phyloP scores from a whole-genome alignment of 2,329 filamentous ascomycete genomes.

The Teratosphaeria pseudoeucalypti region DNA sequence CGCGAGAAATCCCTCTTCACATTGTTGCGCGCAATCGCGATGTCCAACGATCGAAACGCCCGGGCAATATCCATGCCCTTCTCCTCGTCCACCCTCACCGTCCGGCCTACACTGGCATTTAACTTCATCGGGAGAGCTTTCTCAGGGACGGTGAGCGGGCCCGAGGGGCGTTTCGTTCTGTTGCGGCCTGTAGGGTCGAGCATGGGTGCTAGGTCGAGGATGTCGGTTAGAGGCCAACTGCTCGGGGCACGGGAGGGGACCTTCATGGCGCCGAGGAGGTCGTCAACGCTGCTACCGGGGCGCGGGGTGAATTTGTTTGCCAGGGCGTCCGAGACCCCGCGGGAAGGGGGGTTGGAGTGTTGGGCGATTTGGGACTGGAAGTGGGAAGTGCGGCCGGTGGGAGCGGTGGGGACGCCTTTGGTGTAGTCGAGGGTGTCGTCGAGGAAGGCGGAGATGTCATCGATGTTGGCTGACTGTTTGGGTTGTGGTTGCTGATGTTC shows the following conservation, averaged over 20 bases:
- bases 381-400: slow-evolving; percentile 16
- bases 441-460: slow-evolving; percentile 18
- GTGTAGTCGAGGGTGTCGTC: slow-evolving; percentile 20
- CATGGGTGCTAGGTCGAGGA: slow-evolving; percentile 5
- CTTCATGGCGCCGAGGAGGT: slow-evolving; percentile 3
- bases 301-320: not conserved
- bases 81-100: slow-evolving; percentile 25
- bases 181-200: slow-evolving; percentile 6
- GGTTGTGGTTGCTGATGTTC: slow-evolving; percentile 10
- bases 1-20: slow-evolving; percentile 44
- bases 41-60: slow-evolving; percentile 37
- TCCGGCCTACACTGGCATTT: slow-evolving; percentile 31
- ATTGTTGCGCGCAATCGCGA: slow-evolving; percentile 43
- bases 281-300: slow-evolving; percentile 6
- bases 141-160: slow-evolving; percentile 1
- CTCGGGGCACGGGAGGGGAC: not conserved
- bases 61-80: slow-evolving; percentile 37
- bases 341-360: slow-evolving; percentile 7
- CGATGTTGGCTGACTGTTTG: slow-evolving; percentile 10
- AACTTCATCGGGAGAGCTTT: slow-evolving; percentile 21
- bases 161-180: not conserved
- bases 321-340: not conserved
- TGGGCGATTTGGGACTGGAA: slow-evolving; percentile 19
- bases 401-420: slow-evolving; percentile 16
- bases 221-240: not conserved